Evolutionary conservation across 176 grass and related monocot species (phyloP), one percentile per base, ranked within the genome.

Genomic region (Oryza glumipatula): DNA sequence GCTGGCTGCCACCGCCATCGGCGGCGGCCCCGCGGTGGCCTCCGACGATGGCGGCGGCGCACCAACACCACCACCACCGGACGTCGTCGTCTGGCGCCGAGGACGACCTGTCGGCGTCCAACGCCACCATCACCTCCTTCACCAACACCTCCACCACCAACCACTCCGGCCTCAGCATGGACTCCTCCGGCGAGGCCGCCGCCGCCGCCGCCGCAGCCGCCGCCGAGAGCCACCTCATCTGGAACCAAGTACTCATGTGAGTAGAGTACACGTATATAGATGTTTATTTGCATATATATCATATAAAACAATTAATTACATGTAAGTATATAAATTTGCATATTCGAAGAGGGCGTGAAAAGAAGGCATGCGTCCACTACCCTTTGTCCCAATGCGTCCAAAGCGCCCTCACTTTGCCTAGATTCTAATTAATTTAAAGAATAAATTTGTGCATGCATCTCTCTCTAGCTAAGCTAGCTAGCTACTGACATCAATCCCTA

Each of bases 171-270:
- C 60, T 98, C 90, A 91, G 75, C 90, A 88, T 94, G 77, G 93
- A 93, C 30, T 91, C 90, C n/a, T 88, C 88, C 28, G 44, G 77
- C 4, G 63, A 47, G 9, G 76, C 74, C 17, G 70, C 88, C 15
- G 67, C 85, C 3, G 83, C 79, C 28, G 64, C 90, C 0, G 68
- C 79, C n/a, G 77, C 78, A 47, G 80, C 74, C 36, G 77, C 78
- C 70, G 80, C 74, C 28, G 90, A 97, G 88, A 94, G 86, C 91
- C 86, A 97, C 79, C 81, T 95, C 58, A 63, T 63, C 36, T 98
- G 92, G 95, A 98, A 81, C 79, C 95, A 98, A 81, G 92, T 92
- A 78, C 60, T 93, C 63, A 78, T 98, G 95, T 98, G 24, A 94
- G 95, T 95, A 80, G 49, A 33, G 22, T 14, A 73, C 21, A 19